phyloP scores from a whole-genome alignment of 2,329 filamentous ascomycete species.

The Macrophomina phaseolina region DNA sequence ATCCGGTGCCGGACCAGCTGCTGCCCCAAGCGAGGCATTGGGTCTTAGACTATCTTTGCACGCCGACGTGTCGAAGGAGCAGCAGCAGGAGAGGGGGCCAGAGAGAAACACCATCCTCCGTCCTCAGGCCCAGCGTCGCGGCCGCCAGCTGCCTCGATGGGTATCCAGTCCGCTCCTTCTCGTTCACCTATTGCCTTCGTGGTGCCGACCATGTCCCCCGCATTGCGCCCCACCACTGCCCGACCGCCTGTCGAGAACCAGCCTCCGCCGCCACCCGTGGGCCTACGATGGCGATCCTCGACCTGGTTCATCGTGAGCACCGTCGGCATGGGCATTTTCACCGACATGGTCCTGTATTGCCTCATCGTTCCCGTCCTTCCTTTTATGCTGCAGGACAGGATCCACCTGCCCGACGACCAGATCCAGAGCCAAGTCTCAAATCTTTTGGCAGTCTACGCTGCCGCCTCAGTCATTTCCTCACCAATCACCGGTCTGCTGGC shows the following conservation, averaged over 20 bases:
- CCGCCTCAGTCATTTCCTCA: slow-evolving; percentile 58
- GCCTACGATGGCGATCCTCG: slow-evolving; percentile 62
- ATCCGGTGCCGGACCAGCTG: slow-evolving; percentile 13
- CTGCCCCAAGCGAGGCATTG: slow-evolving; percentile 22
- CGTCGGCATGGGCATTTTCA: slow-evolving; percentile 62
- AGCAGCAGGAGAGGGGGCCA: slow-evolving; percentile 7
- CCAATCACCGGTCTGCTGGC: slow-evolving; percentile 61
- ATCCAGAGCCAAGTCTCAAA: slow-evolving; percentile 60
- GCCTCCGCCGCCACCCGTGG: slow-evolving; percentile 26
- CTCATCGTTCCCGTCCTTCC: slow-evolving; percentile 65
- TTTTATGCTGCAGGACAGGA: slow-evolving; percentile 60
- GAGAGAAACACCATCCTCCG: background rate
- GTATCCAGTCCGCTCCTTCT: slow-evolving; percentile 24
- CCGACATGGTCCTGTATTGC: slow-evolving; percentile 65
- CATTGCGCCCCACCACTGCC: slow-evolving; percentile 21
- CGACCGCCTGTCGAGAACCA: background rate
- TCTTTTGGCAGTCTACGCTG: slow-evolving; percentile 62
- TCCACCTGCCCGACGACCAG: slow-evolving; percentile 54
- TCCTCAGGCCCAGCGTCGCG: background rate
- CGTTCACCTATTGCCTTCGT: slow-evolving; percentile 22
- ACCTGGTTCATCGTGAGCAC: slow-evolving; percentile 64
- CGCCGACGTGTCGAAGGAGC: slow-evolving; percentile 3
- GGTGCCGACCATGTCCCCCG: slow-evolving; percentile 24
- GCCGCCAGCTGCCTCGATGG: slow-evolving; percentile 5
- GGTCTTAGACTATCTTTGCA: slow-evolving; percentile 20